Base-by-base conservation (phyloP, 2,329 filamentous ascomycete genomes). In the Calonectria multiphialidica region DNA sequence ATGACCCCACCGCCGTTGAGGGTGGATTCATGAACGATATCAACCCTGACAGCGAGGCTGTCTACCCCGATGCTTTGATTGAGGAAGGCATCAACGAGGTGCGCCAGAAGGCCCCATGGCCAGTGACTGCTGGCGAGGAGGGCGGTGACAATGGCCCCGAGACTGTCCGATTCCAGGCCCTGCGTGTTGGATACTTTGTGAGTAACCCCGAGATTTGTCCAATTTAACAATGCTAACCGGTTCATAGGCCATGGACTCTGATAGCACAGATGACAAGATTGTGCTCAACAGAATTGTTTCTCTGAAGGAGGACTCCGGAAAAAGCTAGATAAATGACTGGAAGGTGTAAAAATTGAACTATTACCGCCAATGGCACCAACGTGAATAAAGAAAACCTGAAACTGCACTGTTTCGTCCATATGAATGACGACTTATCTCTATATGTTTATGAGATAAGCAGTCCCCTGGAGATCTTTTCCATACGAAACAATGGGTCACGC, bases 211-310 rank as follows among this genome's bases (percentile, higher is more conserved):
- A 6, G 16, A 49, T 28, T 15, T 8, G 0, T 50, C 9, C 47
- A 30, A 23, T 10, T 7, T 59, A 16, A 25, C 33, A 35, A 72
- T 30, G 18, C 77, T 81, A 72, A 80, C 44, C 21, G 42, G 33
- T 3, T n/a, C 21, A 5, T 21, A 89, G 92, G 92, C 87, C 73
- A 88, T 97, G 82, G 96, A 98, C 82, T 90, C 89, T 62, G 95
- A 98, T 79, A 94, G 92, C 72, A 93, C 91, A 0, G 90, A 91
- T 37, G 94, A 95, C n/a, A 94, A 93, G 83, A 88, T 98, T 75
- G 90, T 98, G 59, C 86, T 98, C 35, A 98, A 98, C 86, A 90
- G 95, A 64, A 98, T 98, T 80, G 96, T 98, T 25, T 94, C 93
- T 59, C 84, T 98, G 80, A 98, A 98, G 87, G 96, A 98, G 84